Conservation (phyloP, 75 land plant species). For the Sequoiadendron giganteum region DNA sequence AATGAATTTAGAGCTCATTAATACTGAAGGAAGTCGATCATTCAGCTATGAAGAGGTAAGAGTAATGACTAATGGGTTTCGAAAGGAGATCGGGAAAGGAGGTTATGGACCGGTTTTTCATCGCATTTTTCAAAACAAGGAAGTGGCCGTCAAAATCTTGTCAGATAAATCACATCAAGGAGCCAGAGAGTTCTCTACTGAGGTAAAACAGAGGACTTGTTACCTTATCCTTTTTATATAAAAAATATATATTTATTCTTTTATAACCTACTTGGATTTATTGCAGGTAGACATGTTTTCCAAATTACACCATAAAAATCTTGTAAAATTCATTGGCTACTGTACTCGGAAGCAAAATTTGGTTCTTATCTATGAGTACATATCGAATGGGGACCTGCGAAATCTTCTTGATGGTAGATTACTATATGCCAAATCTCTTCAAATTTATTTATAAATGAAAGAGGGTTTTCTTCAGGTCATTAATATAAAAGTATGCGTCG, state of each 20-base stretch:
- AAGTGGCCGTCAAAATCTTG: not conserved
- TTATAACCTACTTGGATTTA: not conserved
- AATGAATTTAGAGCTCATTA: no score
- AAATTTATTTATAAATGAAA: no score
- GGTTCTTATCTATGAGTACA: not conserved
- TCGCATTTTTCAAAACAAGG: no score
- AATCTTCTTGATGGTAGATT: not conserved
- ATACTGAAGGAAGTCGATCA: no score
- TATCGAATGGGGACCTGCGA: not conserved
- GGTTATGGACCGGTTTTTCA: no score
- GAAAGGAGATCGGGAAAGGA: no score
- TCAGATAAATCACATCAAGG: not conserved
- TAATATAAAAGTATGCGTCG: not conserved
- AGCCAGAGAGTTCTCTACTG: not conserved
- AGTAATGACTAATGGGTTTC: no score
- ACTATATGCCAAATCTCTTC: no score
- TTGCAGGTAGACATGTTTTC: not conserved
- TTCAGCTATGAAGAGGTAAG: no score
- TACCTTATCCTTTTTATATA: no score
- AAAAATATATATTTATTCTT: no score
- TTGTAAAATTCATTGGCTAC: not conserved
- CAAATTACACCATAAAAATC: not conserved
- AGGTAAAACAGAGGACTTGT: not conserved
- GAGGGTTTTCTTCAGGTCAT: no score
- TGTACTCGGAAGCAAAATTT: not conserved